phyloP scores from a whole-genome alignment of 352 stramenopile species.

The Globisporangium alternatum region DNA sequence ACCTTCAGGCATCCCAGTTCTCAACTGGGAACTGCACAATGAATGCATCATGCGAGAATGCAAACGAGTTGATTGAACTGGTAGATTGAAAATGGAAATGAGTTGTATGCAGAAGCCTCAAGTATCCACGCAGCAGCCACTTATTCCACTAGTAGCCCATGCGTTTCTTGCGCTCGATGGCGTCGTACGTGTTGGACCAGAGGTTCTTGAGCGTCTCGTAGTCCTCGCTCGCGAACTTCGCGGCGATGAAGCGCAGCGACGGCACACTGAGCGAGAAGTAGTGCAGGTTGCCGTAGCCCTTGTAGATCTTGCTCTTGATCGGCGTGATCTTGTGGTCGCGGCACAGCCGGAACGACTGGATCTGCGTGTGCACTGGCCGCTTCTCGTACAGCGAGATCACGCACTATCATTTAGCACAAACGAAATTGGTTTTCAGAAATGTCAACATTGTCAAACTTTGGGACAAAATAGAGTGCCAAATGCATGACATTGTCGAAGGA shows the following conservation, averaged over 20 bases:
- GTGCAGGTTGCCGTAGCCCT: conserved; percentile 81
- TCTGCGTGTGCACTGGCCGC: conserved; percentile 74
- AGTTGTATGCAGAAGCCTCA: neutral
- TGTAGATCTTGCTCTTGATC: conserved; percentile 89
- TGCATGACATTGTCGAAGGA: neutral
- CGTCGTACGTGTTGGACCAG: conserved; percentile 78
- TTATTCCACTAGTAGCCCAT: conserved; percentile 30
- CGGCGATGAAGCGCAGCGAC: conserved; percentile 74
- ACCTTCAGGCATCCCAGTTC: too few species aligned
- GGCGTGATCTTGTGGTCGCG: conserved; percentile 83
- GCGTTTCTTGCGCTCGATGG: conserved; percentile 81
- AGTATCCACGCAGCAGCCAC: neutral
- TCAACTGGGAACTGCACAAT: too few species aligned
- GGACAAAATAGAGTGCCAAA: neutral
- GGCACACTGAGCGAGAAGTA: conserved; percentile 83
- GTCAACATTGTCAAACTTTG: neutral
- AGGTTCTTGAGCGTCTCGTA: conserved; percentile 81
- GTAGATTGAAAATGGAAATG: neutral
- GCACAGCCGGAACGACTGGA: conserved; percentile 80
- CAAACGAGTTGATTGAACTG: neutral
- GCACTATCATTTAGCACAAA: conserved; percentile 31
- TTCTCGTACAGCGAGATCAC: conserved; percentile 86
- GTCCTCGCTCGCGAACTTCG: conserved; percentile 84
- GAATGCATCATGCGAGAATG: neutral
- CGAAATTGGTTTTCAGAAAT: neutral